These are phyloP conservation scores for Trebouxiophyceae sp. DNA, from an alignment of 163 green algal genomes.

Conservation along the genomic window DNA sequence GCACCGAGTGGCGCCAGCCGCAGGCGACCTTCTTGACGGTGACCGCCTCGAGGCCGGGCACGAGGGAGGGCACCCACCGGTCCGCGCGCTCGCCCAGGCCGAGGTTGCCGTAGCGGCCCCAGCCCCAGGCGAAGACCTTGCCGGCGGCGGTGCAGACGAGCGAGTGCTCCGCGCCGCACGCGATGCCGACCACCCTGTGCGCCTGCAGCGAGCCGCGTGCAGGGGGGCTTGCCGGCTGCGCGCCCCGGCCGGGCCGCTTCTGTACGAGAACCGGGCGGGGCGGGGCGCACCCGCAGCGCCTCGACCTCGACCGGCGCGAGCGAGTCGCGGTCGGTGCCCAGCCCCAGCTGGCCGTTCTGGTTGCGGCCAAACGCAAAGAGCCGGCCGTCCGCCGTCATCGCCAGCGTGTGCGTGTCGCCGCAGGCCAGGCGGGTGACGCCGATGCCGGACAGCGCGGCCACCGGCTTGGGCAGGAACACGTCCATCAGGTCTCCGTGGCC, in stretches of 20 bases:
- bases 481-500: constrained; percentile 70
- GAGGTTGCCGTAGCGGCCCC: constrained; percentile 82
- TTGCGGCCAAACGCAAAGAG: constrained; percentile 78
- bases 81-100: constrained; percentile 64
- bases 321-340: constrained; percentile 62
- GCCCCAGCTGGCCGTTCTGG: constrained; percentile 76
- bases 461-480: constrained; percentile 67
- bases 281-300: constrained; percentile 48
- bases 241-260: too few relatives aligned
- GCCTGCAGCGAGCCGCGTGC: constrained; percentile 36
- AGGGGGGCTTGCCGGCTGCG: too few relatives aligned
- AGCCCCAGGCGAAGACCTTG: constrained; percentile 76
- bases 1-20: constrained; percentile 77
- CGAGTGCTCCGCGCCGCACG: constrained; percentile 69
- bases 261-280: too few relatives aligned
- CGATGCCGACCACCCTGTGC: constrained; percentile 41
- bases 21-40: constrained; percentile 48
- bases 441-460: constrained; percentile 50
- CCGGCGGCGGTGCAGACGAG: constrained; percentile 35
- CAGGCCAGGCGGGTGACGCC: constrained; percentile 61
- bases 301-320: constrained; percentile 52
- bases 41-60: constrained; percentile 41
- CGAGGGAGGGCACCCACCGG: constrained; percentile 36
- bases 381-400: constrained; percentile 36
- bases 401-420: constrained; percentile 83